Percentiles rank a stretch among this genome's conserved stretches.
Conservation (phyloP, 1,284 basidiomycete genomes). For the Leccinum insolens region DNA sequence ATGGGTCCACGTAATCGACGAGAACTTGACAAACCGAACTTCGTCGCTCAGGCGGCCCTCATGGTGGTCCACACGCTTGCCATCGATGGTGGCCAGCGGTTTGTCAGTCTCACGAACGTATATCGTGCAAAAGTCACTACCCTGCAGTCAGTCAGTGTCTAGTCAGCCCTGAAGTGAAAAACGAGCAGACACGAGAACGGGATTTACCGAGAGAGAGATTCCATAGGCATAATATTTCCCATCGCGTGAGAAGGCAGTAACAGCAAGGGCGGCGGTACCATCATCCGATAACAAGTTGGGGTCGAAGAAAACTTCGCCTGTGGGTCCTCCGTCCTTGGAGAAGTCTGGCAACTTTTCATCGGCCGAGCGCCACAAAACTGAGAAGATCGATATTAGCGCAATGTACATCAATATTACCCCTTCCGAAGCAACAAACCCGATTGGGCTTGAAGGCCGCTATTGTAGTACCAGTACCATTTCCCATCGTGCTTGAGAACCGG, state of each 20-base stretch:
- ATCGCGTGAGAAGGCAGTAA: constrained; percentile 62
- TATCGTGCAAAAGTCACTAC: constrained; percentile 75
- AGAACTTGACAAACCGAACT: constrained; percentile 78
- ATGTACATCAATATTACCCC: neutral
- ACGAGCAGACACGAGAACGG: constrained; percentile 3
- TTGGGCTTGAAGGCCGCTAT: constrained; percentile 72
- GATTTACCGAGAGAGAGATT: constrained; percentile 65
- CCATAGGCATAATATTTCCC: constrained; percentile 79
- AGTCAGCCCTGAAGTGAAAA: constrained; percentile 23
- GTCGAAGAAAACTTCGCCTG: constrained; percentile 78
- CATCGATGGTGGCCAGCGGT: constrained; percentile 50
- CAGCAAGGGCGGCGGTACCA: constrained; percentile 68
- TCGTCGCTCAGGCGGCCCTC: constrained; percentile 63
- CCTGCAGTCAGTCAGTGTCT: constrained; percentile 48
- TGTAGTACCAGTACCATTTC: constrained; percentile 79
- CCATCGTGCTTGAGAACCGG: constrained; percentile 65
- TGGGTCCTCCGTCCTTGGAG: constrained; percentile 43
- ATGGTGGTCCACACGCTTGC: constrained; percentile 45
- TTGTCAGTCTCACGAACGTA: constrained; percentile 66
- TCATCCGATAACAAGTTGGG: constrained; percentile 74
- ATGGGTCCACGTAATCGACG: constrained; percentile 69
- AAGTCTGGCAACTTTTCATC: constrained; percentile 56
- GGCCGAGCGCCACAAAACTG: constrained; percentile 70
- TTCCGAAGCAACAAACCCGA: constrained; percentile 42
- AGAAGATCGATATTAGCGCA: constrained; percentile 10